Percentiles rank a stretch among this genome's conserved stretches.
These are phyloP conservation scores for Sphaceloma murrayae DNA, from an alignment of 2,329 filamentous ascomycete species.

Conservation along the genomic window DNA sequence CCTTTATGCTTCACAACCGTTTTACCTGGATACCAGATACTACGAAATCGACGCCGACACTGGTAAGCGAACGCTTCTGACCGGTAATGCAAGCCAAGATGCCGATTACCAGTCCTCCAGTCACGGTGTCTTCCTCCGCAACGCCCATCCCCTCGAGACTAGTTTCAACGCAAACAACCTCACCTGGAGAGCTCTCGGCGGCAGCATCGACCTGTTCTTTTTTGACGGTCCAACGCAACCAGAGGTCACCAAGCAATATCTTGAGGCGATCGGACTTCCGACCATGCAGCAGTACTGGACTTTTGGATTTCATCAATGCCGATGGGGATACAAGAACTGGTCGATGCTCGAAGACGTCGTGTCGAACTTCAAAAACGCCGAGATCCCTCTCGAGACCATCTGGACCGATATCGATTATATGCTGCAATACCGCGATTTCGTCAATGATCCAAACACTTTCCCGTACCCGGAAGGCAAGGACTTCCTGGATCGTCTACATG, in stretches of 20 bases:
- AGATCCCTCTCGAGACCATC: conserved; percentile 47
- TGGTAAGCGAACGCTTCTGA: conserved; percentile 44
- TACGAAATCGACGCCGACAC: conserved; percentile 46
- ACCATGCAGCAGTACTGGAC: conserved; percentile 75
- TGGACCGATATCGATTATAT: conserved; percentile 47
- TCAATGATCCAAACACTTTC: conserved; percentile 46
- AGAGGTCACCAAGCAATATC: conserved; percentile 60
- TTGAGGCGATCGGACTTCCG: conserved; percentile 56
- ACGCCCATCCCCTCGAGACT: conserved; percentile 62
- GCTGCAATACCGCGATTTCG: conserved; percentile 52
- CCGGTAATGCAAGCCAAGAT: conserved; percentile 43
- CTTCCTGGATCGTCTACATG: conserved; percentile 46
- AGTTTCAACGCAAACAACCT: conserved; percentile 54
- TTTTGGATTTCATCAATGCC: conserved; percentile 73
- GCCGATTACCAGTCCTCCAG: conserved; percentile 56
- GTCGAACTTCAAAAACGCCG: conserved; percentile 43
- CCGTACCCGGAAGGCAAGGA: conserved; percentile 39
- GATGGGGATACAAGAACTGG: conserved; percentile 65
- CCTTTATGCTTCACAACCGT: conserved; percentile 66
- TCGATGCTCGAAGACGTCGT: conserved; percentile 51
- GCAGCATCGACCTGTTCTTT: conserved; percentile 70
- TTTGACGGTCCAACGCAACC: conserved; percentile 61
- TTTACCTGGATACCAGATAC: conserved; percentile 73
- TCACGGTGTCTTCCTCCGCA: conserved; percentile 65
- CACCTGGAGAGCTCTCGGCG: conserved; percentile 66